A percentile compares a stretch with the other conserved stretches of the same genome.
Conservation (phyloP, 1,284 basidiomycete species). For the Laetiporus sulphureus region DNA sequence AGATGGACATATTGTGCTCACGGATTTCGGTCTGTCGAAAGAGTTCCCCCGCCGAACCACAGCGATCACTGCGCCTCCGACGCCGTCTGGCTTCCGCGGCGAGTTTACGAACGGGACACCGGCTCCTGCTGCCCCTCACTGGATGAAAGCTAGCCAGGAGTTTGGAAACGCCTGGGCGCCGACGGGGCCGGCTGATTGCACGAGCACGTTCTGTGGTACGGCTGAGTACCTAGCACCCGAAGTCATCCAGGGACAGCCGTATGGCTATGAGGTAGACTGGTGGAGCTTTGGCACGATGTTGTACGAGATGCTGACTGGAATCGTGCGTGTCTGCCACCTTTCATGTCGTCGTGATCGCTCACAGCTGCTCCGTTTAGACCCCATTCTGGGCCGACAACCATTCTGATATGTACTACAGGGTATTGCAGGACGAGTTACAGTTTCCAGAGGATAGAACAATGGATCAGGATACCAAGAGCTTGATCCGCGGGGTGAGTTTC, state of each 20-base stretch:
- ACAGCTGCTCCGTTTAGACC: constrained; percentile 48
- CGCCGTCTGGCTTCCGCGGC: constrained; percentile 43
- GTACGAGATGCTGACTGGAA: constrained; percentile 90
- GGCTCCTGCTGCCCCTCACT: constrained; percentile 52
- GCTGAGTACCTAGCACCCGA: constrained; percentile 94
- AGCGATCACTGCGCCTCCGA: constrained; percentile 44
- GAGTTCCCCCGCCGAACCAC: constrained; percentile 61
- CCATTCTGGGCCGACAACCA: constrained; percentile 94
- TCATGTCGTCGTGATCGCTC: no score
- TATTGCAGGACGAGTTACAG: constrained; percentile 80
- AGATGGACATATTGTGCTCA: constrained; percentile 92
- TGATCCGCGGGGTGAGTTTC: constrained; percentile 81
- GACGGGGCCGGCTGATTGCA: constrained; percentile 49
- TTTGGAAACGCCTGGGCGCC: constrained; percentile 55
- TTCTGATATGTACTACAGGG: constrained; percentile 90
- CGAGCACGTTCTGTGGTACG: constrained; percentile 85
- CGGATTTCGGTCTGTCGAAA: constrained; percentile 92
- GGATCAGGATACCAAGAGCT: constrained; percentile 91
- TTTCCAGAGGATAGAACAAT: constrained; percentile 88
- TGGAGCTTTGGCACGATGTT: constrained; percentile 98
- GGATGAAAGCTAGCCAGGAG: constrained; percentile 59
- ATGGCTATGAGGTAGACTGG: constrained; percentile 96
- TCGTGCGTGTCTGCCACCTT: no score
- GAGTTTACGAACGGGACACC: constrained; percentile 44
- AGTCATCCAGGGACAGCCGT: constrained; percentile 86